A percentile compares a stretch with the other conserved stretches of the same genome.
These are phyloP conservation scores for Coprinopsis strossmayeri DNA, from an alignment of 768 basidiomycete genomes.

Conservation along the genomic window DNA sequence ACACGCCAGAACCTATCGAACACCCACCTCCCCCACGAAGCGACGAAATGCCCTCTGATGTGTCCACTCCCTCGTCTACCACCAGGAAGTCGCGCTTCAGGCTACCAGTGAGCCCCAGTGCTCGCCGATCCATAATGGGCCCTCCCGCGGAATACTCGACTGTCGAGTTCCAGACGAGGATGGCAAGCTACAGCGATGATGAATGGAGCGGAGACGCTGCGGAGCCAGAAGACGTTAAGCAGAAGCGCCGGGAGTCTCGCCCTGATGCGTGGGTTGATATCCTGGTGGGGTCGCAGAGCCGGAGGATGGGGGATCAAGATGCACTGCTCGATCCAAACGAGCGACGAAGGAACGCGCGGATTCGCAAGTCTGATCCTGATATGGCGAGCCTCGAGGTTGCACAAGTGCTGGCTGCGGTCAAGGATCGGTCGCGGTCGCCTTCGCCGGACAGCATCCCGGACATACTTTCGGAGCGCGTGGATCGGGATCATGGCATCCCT, in stretches of 20 bases:
- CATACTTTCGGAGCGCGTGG: constrained; percentile 18
- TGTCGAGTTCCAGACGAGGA: constrained; percentile 78
- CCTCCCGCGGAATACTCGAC: constrained; percentile 70
- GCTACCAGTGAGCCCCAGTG: constrained; percentile 48
- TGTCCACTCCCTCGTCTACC: constrained; percentile 22
- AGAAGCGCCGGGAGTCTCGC: constrained; percentile 39
- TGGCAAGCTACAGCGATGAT: constrained; percentile 57
- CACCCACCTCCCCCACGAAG: constrained; percentile 22
- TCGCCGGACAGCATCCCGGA: constrained; percentile 29
- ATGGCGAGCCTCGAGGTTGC: constrained; percentile 68
- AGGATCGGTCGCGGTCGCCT: constrained; percentile 23
- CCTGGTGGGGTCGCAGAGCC: constrained; percentile 52
- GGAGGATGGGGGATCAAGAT: constrained; percentile 47
- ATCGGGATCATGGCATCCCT: constrained; percentile 27
- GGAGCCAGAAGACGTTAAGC: constrained; percentile 36
- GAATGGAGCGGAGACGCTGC: constrained; percentile 28
- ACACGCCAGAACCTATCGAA: constrained; percentile 15
- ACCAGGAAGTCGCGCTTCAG: constrained; percentile 51
- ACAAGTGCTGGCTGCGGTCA: constrained; percentile 58
- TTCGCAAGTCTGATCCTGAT: constrained; percentile 50
- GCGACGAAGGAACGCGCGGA: constrained; percentile 26
- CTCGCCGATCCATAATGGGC: constrained; percentile 37
- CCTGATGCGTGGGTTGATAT: constrained; percentile 91
- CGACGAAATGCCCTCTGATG: constrained; percentile 29
- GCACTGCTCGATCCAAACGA: constrained; percentile 19